Evolutionary conservation across 1,139 yeast species (phyloP).

Genomic region (Debaryomyces sp.): DNA sequence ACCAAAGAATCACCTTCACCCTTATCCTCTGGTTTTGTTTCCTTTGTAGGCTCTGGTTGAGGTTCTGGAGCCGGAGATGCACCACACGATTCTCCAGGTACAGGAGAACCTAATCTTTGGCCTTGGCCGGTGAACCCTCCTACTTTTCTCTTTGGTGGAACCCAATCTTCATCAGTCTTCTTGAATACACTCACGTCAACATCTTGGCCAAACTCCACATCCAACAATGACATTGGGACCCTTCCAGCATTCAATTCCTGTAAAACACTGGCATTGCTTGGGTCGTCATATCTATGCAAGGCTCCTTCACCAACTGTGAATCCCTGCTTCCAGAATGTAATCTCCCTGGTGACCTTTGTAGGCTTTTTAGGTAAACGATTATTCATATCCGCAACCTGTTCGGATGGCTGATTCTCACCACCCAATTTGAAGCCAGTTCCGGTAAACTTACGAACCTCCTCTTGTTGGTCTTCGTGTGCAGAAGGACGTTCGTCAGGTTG

Average conservation of each 20-base stretch:
- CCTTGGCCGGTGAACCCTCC: slow-evolving; percentile 86
- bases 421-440: slow-evolving; percentile 90
- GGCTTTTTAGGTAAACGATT: slow-evolving; percentile 35
- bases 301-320: slow-evolving; percentile 93
- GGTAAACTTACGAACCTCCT: slow-evolving; percentile 35
- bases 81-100: slow-evolving; percentile 63
- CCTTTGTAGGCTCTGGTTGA: slow-evolving; percentile 16
- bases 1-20: slow-evolving; percentile 72
- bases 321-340: slow-evolving; percentile 96
- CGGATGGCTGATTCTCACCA: slow-evolving; percentile 52
- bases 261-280: slow-evolving; percentile 74
- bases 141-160: slow-evolving; percentile 64
- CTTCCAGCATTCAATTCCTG: slow-evolving; percentile 85
- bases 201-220: slow-evolving; percentile 88
- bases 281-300: slow-evolving; percentile 86
- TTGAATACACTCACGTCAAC: slow-evolving; percentile 92
- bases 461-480: slow-evolving; percentile 23
- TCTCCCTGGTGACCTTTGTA: slow-evolving; percentile 64
- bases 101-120: slow-evolving; percentile 87
- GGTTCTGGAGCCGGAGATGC: slow-evolving; percentile 22
- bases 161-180: slow-evolving; percentile 79
- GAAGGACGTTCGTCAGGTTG: slow-evolving; percentile 50
- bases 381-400: slow-evolving; percentile 33
- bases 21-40: slow-evolving; percentile 25
- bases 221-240: slow-evolving; percentile 85